Percentiles rank a stretch among this genome's conserved stretches.
Conservation (phyloP, 805 yeast species). For the Sugiyamaella boreocaroliniensis region DNA sequence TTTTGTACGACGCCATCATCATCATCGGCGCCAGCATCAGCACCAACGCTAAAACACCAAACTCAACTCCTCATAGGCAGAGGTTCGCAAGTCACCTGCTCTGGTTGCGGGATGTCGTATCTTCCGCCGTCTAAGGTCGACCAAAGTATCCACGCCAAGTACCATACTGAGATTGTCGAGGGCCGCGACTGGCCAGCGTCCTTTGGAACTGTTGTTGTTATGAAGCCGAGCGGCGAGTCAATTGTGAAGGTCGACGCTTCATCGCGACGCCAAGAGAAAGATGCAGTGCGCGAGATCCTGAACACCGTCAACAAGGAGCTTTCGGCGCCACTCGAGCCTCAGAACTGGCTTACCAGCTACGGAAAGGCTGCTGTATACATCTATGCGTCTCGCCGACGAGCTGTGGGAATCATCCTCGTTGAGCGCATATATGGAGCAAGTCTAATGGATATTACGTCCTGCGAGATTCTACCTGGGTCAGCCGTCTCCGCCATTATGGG, state of each 20-base stretch:
- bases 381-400: slow-evolving; percentile 31
- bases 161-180: slow-evolving; percentile 39
- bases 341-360: slow-evolving; percentile 12
- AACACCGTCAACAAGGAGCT: slow-evolving; percentile 45
- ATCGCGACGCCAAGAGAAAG: slow-evolving; percentile 19
- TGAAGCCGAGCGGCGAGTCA: slow-evolving; percentile 1
- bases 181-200: slow-evolving; percentile 38
- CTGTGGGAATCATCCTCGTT: slow-evolving; percentile 18
- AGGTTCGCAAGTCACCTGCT: slow-evolving; percentile 33
- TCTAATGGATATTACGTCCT: slow-evolving; percentile 33
- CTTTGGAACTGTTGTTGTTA: slow-evolving; percentile 12
- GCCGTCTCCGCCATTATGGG: slow-evolving; percentile 31
- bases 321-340: slow-evolving; percentile 40
- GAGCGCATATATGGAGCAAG: slow-evolving; percentile 18
- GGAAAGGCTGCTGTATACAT: slow-evolving; percentile 33
- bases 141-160: slow-evolving; percentile 37
- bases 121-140: slow-evolving; percentile 37
- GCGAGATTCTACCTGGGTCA: slow-evolving; percentile 35
- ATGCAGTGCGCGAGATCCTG: slow-evolving; percentile 32
- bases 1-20: not conserved
- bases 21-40: not conserved
- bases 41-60: not conserved
- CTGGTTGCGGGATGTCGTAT: slow-evolving; percentile 50
- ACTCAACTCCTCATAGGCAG: not conserved
- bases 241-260: slow-evolving; percentile 26